Evolutionary conservation across 805 yeast species (phyloP), one percentile per base, ranked within the genome.

Genomic region (Pichia sporocuriosa): DNA sequence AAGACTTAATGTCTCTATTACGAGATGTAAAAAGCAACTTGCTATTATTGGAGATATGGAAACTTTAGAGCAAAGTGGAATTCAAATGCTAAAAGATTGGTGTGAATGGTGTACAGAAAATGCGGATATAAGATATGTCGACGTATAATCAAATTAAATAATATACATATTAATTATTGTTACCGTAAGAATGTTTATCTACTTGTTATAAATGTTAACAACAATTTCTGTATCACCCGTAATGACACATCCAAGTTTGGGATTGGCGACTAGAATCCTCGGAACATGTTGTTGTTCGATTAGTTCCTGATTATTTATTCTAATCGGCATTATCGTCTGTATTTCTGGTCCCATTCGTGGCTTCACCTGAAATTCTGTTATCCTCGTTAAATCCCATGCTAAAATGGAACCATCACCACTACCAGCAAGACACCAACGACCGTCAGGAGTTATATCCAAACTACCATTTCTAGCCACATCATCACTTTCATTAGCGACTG

Each of bases 1-100:
- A 54, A 72, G 98, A 51, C 67, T 89, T 35, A 90, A 90, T 57
- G 98, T 90, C 17, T 96, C 97, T 1, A 87, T 90, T 57, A 89
- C 97, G 0, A 70, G 98, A 50, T 84, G 96, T 5, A 79, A 81
- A 55, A 68, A 90, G 45, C 97, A 89, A 52, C 65, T 90, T 6
- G 84, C 93, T 54, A 74, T 90, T 1, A 66, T 93, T 39, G 97
- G 97, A 1, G 94, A 93, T 58, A 71, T 84, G 69, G 95, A 84
- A 52, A 73, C 86, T 2, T 57, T 88, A 37, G 59, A 65, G 25
- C 54, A 63, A 23, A 61, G 73, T 37, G 62, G 65, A 3, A 67
- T 67, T 4, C 55, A 56, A 22, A 84, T 75, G 51, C 64, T 88
- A 41, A 66, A 67, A 35, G 59, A 68, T 17, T 86, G 96, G 95